Base-by-base conservation (phyloP, 2,329 filamentous ascomycete genomes). In the Pseudogymnoascus sp. region DNA sequence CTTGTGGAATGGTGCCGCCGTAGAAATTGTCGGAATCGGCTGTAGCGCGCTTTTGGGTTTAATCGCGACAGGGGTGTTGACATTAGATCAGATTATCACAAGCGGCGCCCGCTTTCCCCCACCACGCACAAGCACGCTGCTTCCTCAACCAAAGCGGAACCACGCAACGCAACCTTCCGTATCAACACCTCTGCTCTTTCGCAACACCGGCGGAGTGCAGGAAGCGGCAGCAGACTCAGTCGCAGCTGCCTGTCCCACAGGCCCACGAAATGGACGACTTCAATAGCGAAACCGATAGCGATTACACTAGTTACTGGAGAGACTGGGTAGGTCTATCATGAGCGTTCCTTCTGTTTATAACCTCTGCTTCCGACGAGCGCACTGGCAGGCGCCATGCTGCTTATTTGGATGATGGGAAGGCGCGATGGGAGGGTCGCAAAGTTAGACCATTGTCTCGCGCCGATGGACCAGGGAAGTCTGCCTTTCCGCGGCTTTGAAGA, bases 221-320 rank as follows among this genome's bases (percentile, higher is more conserved):
- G 50, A 56, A 56, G 29, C 50, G 50, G 29, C 50, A 56, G 50
- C 50, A 53, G 26, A 53, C n/a, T 31, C 46, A 31, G 46, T 53
- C 46, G 46, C 46, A 19, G 31, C 50, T 56, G 50, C 50, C 29
- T 33, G 29, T 56, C 29, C n/a, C 33, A 33, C 50, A 33, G 50
- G 11, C 29, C 50, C 17, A 56, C 50, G 50, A 56, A 56, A 97
- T 97, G 95, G 95, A 97, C 75, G 93, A 97, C 78, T 97, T 95
- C 77, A 93, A 91, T 69, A 97, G 92, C 74, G 95, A 99, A 77
- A 96, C 93, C 11, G 95, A 99, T 75, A 97, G 93, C 77, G 95
- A 99, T 79, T 99, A 97, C 76, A 97, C 95, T 59, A 97, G 92
- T 78, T 99, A 97, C 77, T 99, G 95, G 95, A 84, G 93, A 76